Conservation (phyloP, 1,139 yeast genomes). For the Yamadazyma sp. region DNA sequence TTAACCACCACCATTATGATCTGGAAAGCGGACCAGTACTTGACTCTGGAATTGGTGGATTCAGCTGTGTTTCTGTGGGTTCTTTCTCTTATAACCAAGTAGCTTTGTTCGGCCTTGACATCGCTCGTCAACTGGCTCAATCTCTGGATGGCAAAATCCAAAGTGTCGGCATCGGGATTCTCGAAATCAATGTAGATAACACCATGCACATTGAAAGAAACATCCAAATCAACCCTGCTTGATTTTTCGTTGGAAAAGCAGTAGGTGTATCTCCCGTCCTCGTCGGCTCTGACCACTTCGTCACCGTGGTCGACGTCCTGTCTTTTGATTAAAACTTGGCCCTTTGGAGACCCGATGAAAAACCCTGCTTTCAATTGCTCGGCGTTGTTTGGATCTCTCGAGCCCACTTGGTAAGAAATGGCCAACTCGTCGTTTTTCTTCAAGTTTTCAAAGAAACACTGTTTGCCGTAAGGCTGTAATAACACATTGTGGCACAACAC, state of each 20-base stretch:
- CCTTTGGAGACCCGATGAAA: conserved; percentile 58
- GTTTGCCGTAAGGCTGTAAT: conserved; percentile 80
- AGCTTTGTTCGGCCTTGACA: conserved; percentile 88
- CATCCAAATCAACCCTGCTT: conserved; percentile 76
- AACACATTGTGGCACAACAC: conserved; percentile 74
- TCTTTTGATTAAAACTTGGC: conserved; percentile 51
- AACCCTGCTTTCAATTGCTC: conserved; percentile 82
- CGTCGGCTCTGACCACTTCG: conserved; percentile 61
- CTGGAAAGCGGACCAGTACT: conserved; percentile 97
- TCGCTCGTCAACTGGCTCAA: conserved; percentile 77
- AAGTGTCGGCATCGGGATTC: conserved; percentile 76
- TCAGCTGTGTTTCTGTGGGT: conserved; percentile 98
- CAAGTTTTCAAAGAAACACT: conserved; percentile 85
- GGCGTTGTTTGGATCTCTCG: conserved; percentile 76
- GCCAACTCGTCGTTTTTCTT: conserved; percentile 85
- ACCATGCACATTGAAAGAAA: conserved; percentile 93
- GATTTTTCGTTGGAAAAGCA: conserved; percentile 90
- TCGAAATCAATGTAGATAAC: conserved; percentile 84
- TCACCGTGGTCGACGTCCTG: conserved; percentile 79
- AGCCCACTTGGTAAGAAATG: conserved; percentile 90
- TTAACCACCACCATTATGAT: conserved; percentile 80
- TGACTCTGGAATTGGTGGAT: conserved; percentile 93
- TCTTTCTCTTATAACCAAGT: conserved; percentile 93
- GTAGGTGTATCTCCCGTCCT: conserved; percentile 76
- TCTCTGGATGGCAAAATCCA: conserved; percentile 82